phyloP scores from a whole-genome alignment of 345 rosid species.

The Odontarrhena argentea region DNA sequence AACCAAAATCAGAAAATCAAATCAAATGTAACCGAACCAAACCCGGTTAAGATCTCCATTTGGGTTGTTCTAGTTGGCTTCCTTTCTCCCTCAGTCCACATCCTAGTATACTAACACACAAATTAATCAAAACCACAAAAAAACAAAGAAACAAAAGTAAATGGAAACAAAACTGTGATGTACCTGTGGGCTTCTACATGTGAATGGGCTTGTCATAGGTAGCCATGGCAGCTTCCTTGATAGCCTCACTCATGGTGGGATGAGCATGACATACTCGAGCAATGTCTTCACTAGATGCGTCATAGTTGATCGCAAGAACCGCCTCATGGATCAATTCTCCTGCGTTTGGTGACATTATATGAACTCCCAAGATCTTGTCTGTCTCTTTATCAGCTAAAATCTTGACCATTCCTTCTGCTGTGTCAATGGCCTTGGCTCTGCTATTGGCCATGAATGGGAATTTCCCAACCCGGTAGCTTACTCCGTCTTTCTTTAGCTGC shows the following conservation, averaged over 20 bases:
- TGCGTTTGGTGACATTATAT: conserved; percentile 92
- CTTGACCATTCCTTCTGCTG: conserved; percentile 90
- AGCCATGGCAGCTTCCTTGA: conserved; percentile 99
- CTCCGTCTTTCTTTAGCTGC: conserved; percentile 83
- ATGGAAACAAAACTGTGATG: neutral
- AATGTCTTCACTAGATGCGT: conserved; percentile 90
- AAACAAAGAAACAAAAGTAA: neutral
- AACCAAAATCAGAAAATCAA: conserved; percentile 18
- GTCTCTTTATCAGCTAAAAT: conserved; percentile 95
- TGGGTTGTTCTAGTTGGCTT: conserved; percentile 22
- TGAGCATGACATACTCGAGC: conserved; percentile 98
- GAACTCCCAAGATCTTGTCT: conserved; percentile 93
- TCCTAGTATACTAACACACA: conserved; percentile 27
- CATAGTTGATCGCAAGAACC: conserved; percentile 79
- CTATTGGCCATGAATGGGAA: conserved; percentile 98
- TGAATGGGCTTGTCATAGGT: conserved; percentile 99
- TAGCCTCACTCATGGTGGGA: conserved; percentile 98
- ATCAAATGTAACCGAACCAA: conserved; percentile 11
- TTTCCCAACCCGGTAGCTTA: conserved; percentile 81
- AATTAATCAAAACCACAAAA: neutral
- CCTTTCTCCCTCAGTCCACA: conserved; percentile 23
- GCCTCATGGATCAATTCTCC: conserved; percentile 99
- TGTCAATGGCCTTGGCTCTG: conserved; percentile 97
- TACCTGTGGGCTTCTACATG: conserved; percentile 50
- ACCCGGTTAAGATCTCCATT: conserved; percentile 18